Evolutionary conservation across 169 alveolate genomes (phyloP), one percentile per base, ranked within the genome.

Genomic region (Babesia bigemina): DNA sequence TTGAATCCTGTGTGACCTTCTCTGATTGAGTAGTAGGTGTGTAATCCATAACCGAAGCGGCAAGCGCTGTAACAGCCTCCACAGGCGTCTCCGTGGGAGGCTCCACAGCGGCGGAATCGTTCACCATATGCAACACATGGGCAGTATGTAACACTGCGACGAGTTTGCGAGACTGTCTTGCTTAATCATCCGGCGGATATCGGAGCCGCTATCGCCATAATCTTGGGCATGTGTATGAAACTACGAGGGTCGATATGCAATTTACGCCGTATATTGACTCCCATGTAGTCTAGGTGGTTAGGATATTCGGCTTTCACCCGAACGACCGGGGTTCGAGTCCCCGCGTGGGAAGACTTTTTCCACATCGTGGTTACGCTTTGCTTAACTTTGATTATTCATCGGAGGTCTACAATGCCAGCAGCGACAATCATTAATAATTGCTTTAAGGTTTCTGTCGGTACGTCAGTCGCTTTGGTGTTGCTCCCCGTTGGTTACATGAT

Each of bases 291-390:
- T 95, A 96, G 98, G 94, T 90, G 99, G 99, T 95, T 96, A 96
- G 98, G 98, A 96, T 96, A 96, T 93, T 92, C 96, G 99, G 99
- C 98, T 95, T 94, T 96, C 99, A 96, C 99, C 99, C 99, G 96
- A 93, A 94, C 97, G 99, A 95, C 99, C 99, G 98, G 99, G 98
- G 99, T 96, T 96, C 99, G 98, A 96, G 98, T 96, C 99, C 99
- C 98, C 98, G 99, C 94, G 94, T 92, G 95, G 98, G 97, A 95
- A 82, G 10, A 14, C 44, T 67, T 55, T 67, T 55, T 67, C 22
- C 62, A 10, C 63, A 6, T 10, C 9, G 22, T 28, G 29, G 8
- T 21, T 4, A 28, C 8, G 9, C 7, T 17, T 3, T 57, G 4
- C n/a, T n/a, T n/a, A n/a, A n/a, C n/a, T n/a, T n/a, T n/a, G n/a